Percentiles rank a stretch among this genome's conserved stretches.
Conservation (phyloP, 495 filamentous ascomycete species). For the Chaetomidium leptoderma region DNA sequence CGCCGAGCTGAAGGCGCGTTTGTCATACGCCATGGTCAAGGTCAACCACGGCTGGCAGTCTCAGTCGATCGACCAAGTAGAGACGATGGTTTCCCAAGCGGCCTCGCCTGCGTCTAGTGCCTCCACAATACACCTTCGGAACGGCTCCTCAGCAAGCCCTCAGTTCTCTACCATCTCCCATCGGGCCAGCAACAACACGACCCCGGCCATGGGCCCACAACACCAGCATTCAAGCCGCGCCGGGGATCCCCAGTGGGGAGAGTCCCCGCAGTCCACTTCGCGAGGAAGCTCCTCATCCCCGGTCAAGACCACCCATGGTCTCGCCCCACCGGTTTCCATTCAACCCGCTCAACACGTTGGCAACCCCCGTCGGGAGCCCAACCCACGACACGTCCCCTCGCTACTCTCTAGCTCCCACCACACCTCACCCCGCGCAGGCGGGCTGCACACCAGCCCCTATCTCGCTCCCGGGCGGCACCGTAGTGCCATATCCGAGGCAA, state of each 20-base stretch:
- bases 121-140: slow-evolving; percentile 49
- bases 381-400: slow-evolving; percentile 34
- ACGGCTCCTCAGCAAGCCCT: slow-evolving; percentile 46
- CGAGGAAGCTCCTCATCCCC: slow-evolving; percentile 27
- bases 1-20: slow-evolving; percentile 67
- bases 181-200: slow-evolving; percentile 33
- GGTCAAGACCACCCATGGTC: slow-evolving; percentile 26
- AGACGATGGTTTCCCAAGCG: slow-evolving; percentile 60
- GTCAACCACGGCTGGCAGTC: slow-evolving; percentile 81
- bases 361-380: slow-evolving; percentile 38
- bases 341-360: slow-evolving; percentile 30
- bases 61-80: slow-evolving; percentile 63
- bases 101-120: slow-evolving; percentile 53
- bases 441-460: slow-evolving; percentile 39
- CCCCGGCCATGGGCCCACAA: slow-evolving; percentile 26
- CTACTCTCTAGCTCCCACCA: slow-evolving; percentile 40
- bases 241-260: slow-evolving; percentile 19
- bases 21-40: slow-evolving; percentile 87
- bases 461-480: slow-evolving; percentile 31
- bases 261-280: slow-evolving; percentile 16
- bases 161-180: slow-evolving; percentile 33
- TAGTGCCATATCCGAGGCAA: slow-evolving; percentile 61
- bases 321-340: slow-evolving; percentile 38
- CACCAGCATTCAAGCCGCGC: slow-evolving; percentile 24
- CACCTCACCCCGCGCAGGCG: slow-evolving; percentile 28